Conservation (phyloP, 345 rosid species). For the Salix arbutifolia region DNA sequence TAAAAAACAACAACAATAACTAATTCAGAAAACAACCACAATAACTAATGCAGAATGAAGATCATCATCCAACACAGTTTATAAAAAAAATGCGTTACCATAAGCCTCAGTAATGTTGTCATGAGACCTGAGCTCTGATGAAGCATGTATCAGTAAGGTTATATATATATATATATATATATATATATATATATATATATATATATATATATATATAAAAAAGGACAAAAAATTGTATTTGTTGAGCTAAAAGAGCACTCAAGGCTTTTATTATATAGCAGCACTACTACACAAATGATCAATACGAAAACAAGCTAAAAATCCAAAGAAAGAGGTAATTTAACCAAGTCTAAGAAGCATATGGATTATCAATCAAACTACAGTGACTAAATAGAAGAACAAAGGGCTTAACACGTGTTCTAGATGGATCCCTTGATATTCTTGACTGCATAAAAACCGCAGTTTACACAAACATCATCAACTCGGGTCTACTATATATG, state of each 20-base stretch:
- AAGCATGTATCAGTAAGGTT: neutral
- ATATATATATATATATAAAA: too few species aligned
- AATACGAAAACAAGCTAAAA: neutral
- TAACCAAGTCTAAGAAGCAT: neutral
- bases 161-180: too few species aligned
- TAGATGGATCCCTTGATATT: neutral
- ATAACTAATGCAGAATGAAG: too few species aligned
- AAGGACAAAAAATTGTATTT: too few species aligned
- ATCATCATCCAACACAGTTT: too few species aligned
- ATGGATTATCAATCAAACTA: neutral
- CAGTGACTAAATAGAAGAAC: neutral
- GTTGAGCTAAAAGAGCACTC: neutral
- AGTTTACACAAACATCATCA: slow-evolving; percentile 60
- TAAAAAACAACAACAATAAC: too few species aligned
- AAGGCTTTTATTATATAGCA: neutral
- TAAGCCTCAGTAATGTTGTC: neutral
- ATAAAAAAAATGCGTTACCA: too few species aligned
- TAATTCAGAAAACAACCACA: too few species aligned
- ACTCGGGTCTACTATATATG: slow-evolving; percentile 86
- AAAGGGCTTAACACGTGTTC: neutral
- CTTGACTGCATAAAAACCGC: neutral
- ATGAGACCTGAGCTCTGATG: neutral
- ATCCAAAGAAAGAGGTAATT: neutral
- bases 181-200: too few species aligned
- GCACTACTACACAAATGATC: neutral